Evolutionary conservation across 169 alveolate species (phyloP).

Genomic region (Plasmodium berghei): DNA sequence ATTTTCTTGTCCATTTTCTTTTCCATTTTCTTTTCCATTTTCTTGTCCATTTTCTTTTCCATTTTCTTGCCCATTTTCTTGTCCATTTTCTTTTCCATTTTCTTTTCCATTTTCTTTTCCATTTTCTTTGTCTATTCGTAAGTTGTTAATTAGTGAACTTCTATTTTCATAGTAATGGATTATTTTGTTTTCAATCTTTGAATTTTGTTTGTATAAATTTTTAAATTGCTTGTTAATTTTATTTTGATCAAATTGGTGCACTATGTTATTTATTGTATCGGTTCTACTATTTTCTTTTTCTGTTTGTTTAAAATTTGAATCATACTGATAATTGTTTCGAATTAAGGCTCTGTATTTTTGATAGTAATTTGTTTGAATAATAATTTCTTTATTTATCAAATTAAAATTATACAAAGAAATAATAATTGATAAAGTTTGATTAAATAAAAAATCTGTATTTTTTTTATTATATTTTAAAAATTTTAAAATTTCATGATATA

Average conservation of each 20-base stretch:
- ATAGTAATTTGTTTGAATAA: conserved; percentile 36
- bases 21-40: too few relatives aligned
- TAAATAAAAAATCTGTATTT: conserved; percentile 17
- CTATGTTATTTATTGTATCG: neutral
- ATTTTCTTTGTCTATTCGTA: neutral
- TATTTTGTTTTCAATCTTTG: conserved; percentile 16
- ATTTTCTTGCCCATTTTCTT: too few relatives aligned
- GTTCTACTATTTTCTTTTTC: neutral
- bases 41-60: too few relatives aligned
- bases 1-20: too few relatives aligned
- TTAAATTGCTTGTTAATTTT: neutral
- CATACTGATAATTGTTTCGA: neutral
- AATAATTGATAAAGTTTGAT: conserved; percentile 34
- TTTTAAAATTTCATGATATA: conserved; percentile 57
- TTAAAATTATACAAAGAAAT: conserved; percentile 67
- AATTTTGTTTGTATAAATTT: neutral
- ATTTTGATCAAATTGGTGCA: neutral
- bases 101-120: neutral
- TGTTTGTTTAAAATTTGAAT: neutral
- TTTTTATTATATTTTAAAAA: conserved; percentile 17
- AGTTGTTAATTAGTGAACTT: conserved; percentile 5
- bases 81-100: neutral
- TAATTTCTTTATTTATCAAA: conserved; percentile 62
- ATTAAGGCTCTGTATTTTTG: neutral
- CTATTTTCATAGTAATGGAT: conserved; percentile 37